Evolutionary conservation across 176 grass and related monocot genomes (phyloP).

Genomic region (Carex kokanica): DNA sequence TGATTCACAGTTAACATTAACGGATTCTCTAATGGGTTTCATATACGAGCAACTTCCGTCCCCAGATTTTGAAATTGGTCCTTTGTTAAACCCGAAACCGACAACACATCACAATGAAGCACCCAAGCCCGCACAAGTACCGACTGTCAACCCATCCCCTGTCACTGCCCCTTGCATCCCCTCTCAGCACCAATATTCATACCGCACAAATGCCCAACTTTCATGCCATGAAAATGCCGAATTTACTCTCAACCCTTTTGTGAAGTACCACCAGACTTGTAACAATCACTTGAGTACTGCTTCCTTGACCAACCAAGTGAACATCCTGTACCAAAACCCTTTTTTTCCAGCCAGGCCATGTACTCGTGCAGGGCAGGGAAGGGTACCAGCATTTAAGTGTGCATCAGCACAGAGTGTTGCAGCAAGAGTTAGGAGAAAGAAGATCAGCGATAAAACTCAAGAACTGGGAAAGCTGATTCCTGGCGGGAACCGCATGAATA

Average conservation of each 20-base stretch:
- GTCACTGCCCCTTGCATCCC: neutral
- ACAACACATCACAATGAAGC: neutral
- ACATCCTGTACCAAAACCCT: neutral
- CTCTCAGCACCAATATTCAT: neutral
- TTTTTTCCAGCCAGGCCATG: neutral
- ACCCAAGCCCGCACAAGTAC: neutral
- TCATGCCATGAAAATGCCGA: neutral
- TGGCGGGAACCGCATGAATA: constrained; percentile 57
- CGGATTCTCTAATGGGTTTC: constrained; percentile 60
- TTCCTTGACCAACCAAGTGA: neutral
- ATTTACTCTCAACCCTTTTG: neutral
- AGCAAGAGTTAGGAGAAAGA: constrained; percentile 66
- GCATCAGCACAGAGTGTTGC: constrained; percentile 30
- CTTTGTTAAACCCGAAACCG: constrained; percentile 21
- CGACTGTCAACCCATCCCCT: neutral
- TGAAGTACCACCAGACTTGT: neutral
- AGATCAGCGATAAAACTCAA: constrained; percentile 72
- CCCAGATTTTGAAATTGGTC: constrained; percentile 28
- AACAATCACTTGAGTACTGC: constrained; percentile 1
- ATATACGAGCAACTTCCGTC: constrained; percentile 43
- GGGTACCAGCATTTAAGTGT: neutral
- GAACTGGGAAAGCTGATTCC: constrained; percentile 65
- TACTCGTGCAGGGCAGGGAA: neutral
- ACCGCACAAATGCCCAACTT: constrained; percentile 23
- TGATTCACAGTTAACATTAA: constrained; percentile 39